Base-by-base conservation (phyloP, 495 filamentous ascomycete species). In the Penicillium flavigenum region DNA sequence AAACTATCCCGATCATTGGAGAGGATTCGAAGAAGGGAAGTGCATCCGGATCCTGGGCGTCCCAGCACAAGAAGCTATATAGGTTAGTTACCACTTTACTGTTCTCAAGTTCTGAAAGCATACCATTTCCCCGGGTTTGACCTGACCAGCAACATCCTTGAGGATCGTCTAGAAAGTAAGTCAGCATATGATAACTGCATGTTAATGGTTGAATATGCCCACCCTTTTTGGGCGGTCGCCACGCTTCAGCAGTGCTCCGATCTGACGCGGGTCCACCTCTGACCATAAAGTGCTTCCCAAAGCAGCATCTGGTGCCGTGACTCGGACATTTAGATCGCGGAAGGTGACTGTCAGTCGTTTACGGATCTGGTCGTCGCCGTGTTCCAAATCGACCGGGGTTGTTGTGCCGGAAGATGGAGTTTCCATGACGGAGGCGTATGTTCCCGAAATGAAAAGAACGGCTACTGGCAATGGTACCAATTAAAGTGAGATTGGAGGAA, bases 11-110 rank as follows among this genome's bases (percentile, higher is more conserved):
- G 68, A 32, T 74, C 71, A 48, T 76, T 76, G 12, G 73, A 72
- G 7, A 76, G 62, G 0, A 76, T 68, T 16, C 67, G 62, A 0
- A 76, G 65, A 9, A 79, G 67, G 0, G 77, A 79, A 4, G 70
- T 74, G 54, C 75, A 79, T 8, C 76, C 76, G 1, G 69, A 72
- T 5, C 76, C 76, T 16, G 76, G 76, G 2, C 76, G 65, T 5
- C 76, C 76, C 3, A 79, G 64, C 10, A 79, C 75, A 0, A 79
- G 68, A 44, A 77, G 56, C 68, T 76, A 47, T 16, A 22, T 49
- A 1, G 1, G 41, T 63, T 42, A 64, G 58, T 47, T 14, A n/a
- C 1, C 16, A 14, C 10, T 20, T 9, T n/a, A 17, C 20, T 42
- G 0, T 14, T 11, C 19, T 26, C 17, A 34, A 2, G 14, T 27